A percentile compares a stretch with the other conserved stretches of the same genome.
phyloP scores from a whole-genome alignment of 1,139 yeast species.

The Pichia inconspicua region DNA sequence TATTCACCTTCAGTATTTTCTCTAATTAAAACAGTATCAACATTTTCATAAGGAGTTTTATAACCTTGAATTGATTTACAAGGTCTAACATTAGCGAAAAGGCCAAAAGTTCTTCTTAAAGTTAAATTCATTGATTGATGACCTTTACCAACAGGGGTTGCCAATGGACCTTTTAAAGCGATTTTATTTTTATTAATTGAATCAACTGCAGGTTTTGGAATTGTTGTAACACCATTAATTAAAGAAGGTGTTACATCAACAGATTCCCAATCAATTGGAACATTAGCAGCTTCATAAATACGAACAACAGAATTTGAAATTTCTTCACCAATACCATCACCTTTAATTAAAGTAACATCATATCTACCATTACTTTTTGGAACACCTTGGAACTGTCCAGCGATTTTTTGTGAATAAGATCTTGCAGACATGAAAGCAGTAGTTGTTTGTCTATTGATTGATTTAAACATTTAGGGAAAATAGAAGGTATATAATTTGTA shows the following conservation, averaged over 20 bases:
- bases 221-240: conserved; percentile 88
- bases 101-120: conserved; percentile 90
- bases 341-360: conserved; percentile 93
- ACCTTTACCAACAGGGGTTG: conserved; percentile 98
- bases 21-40: conserved; percentile 92
- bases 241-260: conserved; percentile 93
- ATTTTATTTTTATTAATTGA: conserved; percentile 88
- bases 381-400: conserved; percentile 51
- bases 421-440: conserved; percentile 18
- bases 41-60: conserved; percentile 90
- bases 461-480: neutral
- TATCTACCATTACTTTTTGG: conserved; percentile 66
- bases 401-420: conserved; percentile 34
- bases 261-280: conserved; percentile 95
- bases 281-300: conserved; percentile 85
- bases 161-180: conserved; percentile 95
- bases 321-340: conserved; percentile 97
- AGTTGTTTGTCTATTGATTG: neutral
- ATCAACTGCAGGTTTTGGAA: conserved; percentile 87
- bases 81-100: conserved; percentile 96
- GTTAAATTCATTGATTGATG: conserved; percentile 97
- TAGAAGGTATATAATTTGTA: no score
- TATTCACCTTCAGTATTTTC: conserved; percentile 99
- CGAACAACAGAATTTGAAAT: conserved; percentile 89
- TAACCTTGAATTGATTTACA: conserved; percentile 90